phyloP scores from a whole-genome alignment of 2,329 filamentous ascomycete genomes.

The Mollisiaceae sp. region DNA sequence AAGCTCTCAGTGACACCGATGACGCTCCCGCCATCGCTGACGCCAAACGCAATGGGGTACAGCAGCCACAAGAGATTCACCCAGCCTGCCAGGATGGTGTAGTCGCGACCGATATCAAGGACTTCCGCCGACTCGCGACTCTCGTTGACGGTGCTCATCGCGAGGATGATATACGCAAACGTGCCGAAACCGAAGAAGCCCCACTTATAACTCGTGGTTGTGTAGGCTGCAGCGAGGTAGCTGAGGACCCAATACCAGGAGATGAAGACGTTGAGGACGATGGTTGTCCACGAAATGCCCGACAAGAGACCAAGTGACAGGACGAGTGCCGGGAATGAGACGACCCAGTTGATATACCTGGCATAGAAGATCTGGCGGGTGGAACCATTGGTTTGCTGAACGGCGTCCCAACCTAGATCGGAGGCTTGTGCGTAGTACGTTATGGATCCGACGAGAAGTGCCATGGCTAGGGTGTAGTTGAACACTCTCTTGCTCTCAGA shows the following conservation, averaged over 20 bases:
- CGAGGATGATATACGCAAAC: constrained; percentile 59
- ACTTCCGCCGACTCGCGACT: constrained; percentile 15
- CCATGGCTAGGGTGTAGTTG: constrained; percentile 65
- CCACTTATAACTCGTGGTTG: constrained; percentile 66
- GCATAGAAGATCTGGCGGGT: constrained; percentile 67
- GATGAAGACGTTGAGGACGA: constrained; percentile 63
- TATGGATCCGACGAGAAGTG: constrained; percentile 62
- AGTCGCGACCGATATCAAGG: constrained; percentile 17
- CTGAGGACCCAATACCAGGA: constrained; percentile 69
- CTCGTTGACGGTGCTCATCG: constrained; percentile 32
- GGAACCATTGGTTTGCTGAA: constrained; percentile 47
- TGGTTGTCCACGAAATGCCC: constrained; percentile 66
- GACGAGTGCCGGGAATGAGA: constrained; percentile 57
- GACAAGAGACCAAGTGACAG: constrained; percentile 64
- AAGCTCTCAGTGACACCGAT: constrained; percentile 68
- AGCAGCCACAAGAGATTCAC: constrained; percentile 62
- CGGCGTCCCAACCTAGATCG: constrained; percentile 65
- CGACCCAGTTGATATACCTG: constrained; percentile 63
- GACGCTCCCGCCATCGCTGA: constrained; percentile 66
- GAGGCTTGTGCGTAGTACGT: constrained; percentile 69
- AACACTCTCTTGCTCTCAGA: constrained; percentile 56
- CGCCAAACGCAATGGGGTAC: constrained; percentile 66
- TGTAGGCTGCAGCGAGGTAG: constrained; percentile 68
- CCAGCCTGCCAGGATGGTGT: constrained; percentile 14
- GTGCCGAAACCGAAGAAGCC: constrained; percentile 64